phyloP scores from a whole-genome alignment of 768 basidiomycete genomes.

The Dioszegia aurantiaca region DNA sequence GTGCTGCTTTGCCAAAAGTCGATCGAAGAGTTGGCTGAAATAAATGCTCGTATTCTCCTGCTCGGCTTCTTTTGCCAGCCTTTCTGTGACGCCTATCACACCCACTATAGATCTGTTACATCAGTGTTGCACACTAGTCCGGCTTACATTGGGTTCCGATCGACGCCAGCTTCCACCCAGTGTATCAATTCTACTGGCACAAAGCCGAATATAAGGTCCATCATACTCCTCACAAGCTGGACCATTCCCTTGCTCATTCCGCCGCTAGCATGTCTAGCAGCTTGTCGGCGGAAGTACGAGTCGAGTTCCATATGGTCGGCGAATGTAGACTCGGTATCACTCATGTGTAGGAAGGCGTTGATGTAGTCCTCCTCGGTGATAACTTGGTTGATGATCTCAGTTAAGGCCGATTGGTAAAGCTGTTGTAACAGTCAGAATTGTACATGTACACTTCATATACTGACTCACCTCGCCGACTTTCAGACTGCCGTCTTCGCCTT shows the following conservation, averaged over 20 bases:
- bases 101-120: constrained; percentile 74
- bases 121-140: constrained; percentile 5
- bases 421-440: constrained; percentile 47
- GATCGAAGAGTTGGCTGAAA: constrained; percentile 68
- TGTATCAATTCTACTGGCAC: constrained; percentile 73
- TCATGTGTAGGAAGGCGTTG: constrained; percentile 86
- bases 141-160: constrained; percentile 59
- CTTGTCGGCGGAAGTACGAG: constrained; percentile 89
- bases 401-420: constrained; percentile 70
- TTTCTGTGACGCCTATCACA: constrained; percentile 72
- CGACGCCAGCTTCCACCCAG: constrained; percentile 77
- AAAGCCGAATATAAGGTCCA: constrained; percentile 96
- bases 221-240: constrained; percentile 79
- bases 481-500: constrained; percentile 60
- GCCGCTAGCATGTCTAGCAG: constrained; percentile 62
- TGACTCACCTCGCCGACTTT: constrained; percentile 67
- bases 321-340: constrained; percentile 81
- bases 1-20: constrained; percentile 74
- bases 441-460: neutral
- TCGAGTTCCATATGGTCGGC: constrained; percentile 94
- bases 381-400: constrained; percentile 69
- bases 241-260: constrained; percentile 65
- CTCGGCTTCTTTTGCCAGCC: constrained; percentile 71
- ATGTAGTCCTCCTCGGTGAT: constrained; percentile 83
- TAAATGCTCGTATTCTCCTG: constrained; percentile 71